Base-by-base conservation (phyloP, 306 rosid genomes). In the Lathyrus tuberosus region DNA sequence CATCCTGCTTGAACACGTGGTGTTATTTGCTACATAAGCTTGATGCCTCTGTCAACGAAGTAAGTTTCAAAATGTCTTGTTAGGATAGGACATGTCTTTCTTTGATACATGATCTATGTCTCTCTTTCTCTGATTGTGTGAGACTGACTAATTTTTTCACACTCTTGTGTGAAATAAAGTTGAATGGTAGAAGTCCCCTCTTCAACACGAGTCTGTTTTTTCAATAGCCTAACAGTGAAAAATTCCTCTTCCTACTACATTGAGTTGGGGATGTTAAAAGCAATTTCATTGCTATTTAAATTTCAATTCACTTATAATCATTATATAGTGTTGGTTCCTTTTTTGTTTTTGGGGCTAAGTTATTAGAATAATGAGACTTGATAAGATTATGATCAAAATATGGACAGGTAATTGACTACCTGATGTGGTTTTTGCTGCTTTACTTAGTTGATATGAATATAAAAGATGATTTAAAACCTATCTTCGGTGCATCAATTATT, bases 1-100 rank as follows among this genome's bases (percentile, higher is more conserved):
- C 73, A 28, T 85, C 98, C 56, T 89, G 96, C 86, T 80, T 89
- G 79, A 89, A 85, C 79, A 86, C 98, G 0, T 92, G 95, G 91
- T 77, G 83, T 78, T 80, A 83, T 86, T 68, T 92, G 67, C 85
- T 92, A 72, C 84, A 86, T 77, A 82, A 83, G 84, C 92, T 92
- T 68, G 98, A 76, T 70, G 78, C 74, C 62, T 85, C 77, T 67
- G 67, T 92, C 78, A 89, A 79, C 48, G 81, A 80, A 68, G 30
- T 69, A n/a, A n/a, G n/a, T n/a, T n/a, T n/a, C n/a, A n/a, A n/a
- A n/a, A n/a, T n/a, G n/a, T n/a, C n/a, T n/a, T n/a, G n/a, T n/a
- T n/a, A n/a, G n/a, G n/a, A n/a, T n/a, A n/a, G n/a, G n/a, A n/a
- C n/a, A n/a, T n/a, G n/a, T n/a, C n/a, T n/a, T n/a, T 8, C n/a